A percentile compares a stretch with the other conserved stretches of the same genome.
Conservation (phyloP, 768 basidiomycete species). For the Suillus hirtellus region DNA sequence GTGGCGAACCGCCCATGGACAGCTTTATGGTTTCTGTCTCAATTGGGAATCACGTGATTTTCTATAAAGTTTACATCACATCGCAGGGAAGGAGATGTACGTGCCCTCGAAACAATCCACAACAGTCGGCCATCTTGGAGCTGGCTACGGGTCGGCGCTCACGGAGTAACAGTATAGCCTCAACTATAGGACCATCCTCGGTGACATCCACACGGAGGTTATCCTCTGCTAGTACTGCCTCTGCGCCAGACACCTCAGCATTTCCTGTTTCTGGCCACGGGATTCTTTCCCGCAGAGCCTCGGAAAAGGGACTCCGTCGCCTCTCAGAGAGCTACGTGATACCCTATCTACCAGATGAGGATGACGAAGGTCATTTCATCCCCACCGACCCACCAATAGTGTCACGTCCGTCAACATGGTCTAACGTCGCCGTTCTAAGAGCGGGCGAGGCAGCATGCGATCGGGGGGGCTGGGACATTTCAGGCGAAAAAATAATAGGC, state of each 20-base stretch:
- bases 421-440: conserved; percentile 54
- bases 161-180: conserved; percentile 58
- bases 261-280: conserved; percentile 86
- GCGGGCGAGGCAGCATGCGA: conserved; percentile 64
- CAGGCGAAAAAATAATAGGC: conserved; percentile 59
- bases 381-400: conserved; percentile 36
- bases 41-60: conserved; percentile 57
- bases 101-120: conserved; percentile 55
- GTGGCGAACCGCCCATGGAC: conserved; percentile 66
- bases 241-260: conserved; percentile 43
- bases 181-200: conserved; percentile 40
- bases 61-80: conserved; percentile 64
- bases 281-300: conserved; percentile 68
- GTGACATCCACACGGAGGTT: conserved; percentile 50
- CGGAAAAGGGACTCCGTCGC: conserved; percentile 66
- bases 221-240: conserved; percentile 41
- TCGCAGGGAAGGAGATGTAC: conserved; percentile 65
- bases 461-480: conserved; percentile 76
- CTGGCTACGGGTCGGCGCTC: conserved; percentile 52
- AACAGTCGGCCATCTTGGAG: conserved; percentile 46
- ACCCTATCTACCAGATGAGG: conserved; percentile 38
- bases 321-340: conserved; percentile 44
- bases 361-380: conserved; percentile 23
- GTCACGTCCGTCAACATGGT: conserved; percentile 34
- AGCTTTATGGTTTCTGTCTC: conserved; percentile 69